Base-by-base conservation (phyloP, 139 green algal species). In the Chlamydomonas eustigma region DNA sequence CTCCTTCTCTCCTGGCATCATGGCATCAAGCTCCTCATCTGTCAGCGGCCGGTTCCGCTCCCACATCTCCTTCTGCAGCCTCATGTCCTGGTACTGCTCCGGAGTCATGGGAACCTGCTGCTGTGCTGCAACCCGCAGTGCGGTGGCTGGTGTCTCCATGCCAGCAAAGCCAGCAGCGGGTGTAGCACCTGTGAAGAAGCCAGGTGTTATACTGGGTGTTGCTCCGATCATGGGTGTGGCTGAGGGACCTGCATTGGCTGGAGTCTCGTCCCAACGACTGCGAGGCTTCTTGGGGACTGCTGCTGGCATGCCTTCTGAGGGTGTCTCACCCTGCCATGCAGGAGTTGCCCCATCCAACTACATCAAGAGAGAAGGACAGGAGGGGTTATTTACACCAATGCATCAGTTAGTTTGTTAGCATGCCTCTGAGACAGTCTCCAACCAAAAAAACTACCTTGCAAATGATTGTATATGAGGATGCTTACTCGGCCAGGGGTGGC, bases 11-110 rank as follows among this genome's bases (percentile, higher is more conserved):
- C 87, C 84, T 0, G 96, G 96, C 74, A 99, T 87, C 85, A 99
- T 91, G 1, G 90, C 85, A 68, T 99, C 94, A 70, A 99, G 87
- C 78, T 99, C 96, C 79, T 95, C 96, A 68, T 99, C 96, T 0
- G 76, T 91, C 4, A 97, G 83, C 4, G 90, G 90, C 71, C 90
- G 80, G 88, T 99, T 99, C 37, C 96, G 88, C 85, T 94, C 91
- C 71, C 94, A 93, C 63, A 98, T 93, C 79, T 99, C 95, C 4
- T 89, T 84, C 81, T 96, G 81, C 74, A 84, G 50, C 65, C 78
- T 64, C 78, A 79, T 79, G 30, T 83, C 78, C 73, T 86, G 81
- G 74, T 86, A 86, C 35, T 74, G 76, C 76, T 84, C 74, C 31
- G 81, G 88, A 0, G 90, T 92, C 73, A 91, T 80, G 22, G 81